phyloP scores from a whole-genome alignment of 768 basidiomycete genomes.

The Ephemerocybe angulata region DNA sequence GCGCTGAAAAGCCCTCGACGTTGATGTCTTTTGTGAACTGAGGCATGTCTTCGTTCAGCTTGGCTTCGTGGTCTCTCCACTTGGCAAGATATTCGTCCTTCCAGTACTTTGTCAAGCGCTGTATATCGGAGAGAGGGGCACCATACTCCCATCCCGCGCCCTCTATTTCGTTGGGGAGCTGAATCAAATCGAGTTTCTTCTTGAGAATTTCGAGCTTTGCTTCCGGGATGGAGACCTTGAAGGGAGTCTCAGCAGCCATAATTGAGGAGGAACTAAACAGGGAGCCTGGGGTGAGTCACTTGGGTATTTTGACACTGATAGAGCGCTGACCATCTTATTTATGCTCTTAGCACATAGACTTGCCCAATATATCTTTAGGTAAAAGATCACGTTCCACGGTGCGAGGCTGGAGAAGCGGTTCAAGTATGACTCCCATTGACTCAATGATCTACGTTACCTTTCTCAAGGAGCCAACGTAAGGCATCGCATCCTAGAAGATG shows the following conservation, averaged over 20 bases:
- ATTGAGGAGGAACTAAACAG: no score
- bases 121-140: conserved; percentile 42
- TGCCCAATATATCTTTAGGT: no score
- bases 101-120: conserved; percentile 45
- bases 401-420: no score
- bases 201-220: conserved; percentile 30
- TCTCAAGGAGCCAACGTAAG: no score
- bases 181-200: conserved; percentile 36
- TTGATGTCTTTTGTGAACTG: conserved; percentile 53
- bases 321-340: no score
- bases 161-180: conserved; percentile 44
- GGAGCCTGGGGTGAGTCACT: no score
- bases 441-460: no score
- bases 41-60: conserved; percentile 47
- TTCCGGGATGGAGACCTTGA: conserved; percentile 38
- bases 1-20: conserved; percentile 40
- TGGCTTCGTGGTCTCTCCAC: conserved; percentile 49
- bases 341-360: no score
- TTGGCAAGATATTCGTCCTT: conserved; percentile 38
- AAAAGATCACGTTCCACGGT: no score
- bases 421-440: no score
- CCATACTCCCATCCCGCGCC: conserved; percentile 37
- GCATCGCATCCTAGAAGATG: no score
- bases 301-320: no score
- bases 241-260: conserved; percentile 37